Base-by-base conservation (phyloP, 352 stramenopile genomes). In the Saprolegnia parasitica region DNA sequence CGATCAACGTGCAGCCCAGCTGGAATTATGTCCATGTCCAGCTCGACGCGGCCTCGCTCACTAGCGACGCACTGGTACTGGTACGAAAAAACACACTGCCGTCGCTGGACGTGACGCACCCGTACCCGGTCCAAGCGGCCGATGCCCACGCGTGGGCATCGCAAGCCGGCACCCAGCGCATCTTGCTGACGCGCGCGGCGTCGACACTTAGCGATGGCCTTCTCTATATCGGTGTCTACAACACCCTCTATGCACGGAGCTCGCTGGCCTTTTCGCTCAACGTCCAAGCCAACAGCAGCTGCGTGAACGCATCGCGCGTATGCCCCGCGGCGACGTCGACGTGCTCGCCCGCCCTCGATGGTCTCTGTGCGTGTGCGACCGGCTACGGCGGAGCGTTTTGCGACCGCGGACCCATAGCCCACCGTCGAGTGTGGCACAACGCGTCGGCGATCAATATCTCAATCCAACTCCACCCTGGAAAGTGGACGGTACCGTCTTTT, bases 191-290 rank as follows among this genome's bases (percentile, higher is more conserved):
- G 11, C 76, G 81, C 4, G 81, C 83, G 0, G 73, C 78, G 9
- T 89, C 80, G 1, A 91, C 84, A 10, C 73, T 94, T 16, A 88
- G 81, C 55, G 83, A 83, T 1, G 86, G 81, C 0, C 50, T 94
- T 42, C 89, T 90, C 71, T 94, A 90, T 68, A 77, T 92, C 24
- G 81, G 81, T 9, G 74, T 94, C 15, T 81, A 79, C 73, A 94
- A 92, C 68, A 87, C 79, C 35, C 72, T 62, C n/a, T 94, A 91
- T 54, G 86, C 81, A 5, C 72, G 77, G 0, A 76, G 65, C 0
- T 56, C 75, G 4, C 75, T 94, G 8, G 73, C 74, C 0, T 92
- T 87, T 50, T 65, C 60, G 2, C 75, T 92, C 5, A 79, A 73
- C 0, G 84, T 91, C 24, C 83, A 90, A 39, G 73, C 72, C 26